Evolutionary conservation across 176 grass and related monocot species (phyloP).

Genomic region (Saccharum spontaneum): DNA sequence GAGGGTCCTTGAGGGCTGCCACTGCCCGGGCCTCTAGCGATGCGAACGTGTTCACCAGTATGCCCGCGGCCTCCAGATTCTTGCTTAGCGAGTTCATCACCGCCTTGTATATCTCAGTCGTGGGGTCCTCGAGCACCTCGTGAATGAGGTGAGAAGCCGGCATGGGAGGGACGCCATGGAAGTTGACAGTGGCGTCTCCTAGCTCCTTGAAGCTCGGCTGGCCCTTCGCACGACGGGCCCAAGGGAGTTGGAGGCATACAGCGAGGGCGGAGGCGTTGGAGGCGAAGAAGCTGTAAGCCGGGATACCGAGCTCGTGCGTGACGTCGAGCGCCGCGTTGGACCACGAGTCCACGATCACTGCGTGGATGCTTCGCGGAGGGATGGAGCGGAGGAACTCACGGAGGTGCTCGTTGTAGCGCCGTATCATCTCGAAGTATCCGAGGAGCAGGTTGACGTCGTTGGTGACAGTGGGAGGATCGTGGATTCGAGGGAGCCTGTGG

Average conservation of each 20-base stretch:
- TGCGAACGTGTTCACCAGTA: conserved; percentile 34
- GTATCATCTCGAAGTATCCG: conserved; percentile 7
- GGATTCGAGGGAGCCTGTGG: conserved; percentile 21
- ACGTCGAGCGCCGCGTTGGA: background rate
- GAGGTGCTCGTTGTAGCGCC: conserved; percentile 24
- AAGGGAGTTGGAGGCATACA: conserved; percentile 10
- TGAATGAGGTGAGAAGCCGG: conserved; percentile 20
- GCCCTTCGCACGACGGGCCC: background rate
- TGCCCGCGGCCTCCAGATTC: background rate
- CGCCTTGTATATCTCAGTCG: background rate
- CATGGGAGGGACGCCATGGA: conserved; percentile 42
- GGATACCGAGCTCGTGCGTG: conserved; percentile 35
- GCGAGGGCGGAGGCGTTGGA: conserved; percentile 23
- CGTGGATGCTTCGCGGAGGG: background rate
- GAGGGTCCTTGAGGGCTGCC: background rate
- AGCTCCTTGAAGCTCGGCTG: conserved; percentile 25
- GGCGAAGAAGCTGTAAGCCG: conserved; percentile 23
- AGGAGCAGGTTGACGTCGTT: background rate
- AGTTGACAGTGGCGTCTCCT: conserved; percentile 19
- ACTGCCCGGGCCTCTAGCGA: background rate
- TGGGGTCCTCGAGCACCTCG: background rate
- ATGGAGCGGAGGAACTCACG: conserved; percentile 37
- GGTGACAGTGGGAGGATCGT: background rate
- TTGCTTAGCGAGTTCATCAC: background rate
- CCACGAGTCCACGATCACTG: background rate